Conservation (phyloP, 2,329 filamentous ascomycete species). For the Celoporthe dispersa region DNA sequence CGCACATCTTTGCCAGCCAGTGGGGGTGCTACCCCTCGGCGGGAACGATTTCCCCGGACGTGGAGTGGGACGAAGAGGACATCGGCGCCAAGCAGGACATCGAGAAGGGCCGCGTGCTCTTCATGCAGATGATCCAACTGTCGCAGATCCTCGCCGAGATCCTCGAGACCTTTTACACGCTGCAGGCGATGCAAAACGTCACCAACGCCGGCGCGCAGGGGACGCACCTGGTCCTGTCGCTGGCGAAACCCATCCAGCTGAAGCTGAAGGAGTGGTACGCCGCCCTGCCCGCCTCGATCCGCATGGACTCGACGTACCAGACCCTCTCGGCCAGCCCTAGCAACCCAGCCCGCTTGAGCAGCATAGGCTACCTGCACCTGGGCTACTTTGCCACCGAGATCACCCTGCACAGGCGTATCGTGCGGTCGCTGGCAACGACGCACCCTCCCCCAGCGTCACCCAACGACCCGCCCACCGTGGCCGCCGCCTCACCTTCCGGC, state of each 20-base stretch:
- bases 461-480: conserved; percentile 32
- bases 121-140: conserved; percentile 75
- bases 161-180: conserved; percentile 81
- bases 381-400: conserved; percentile 95
- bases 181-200: conserved; percentile 74
- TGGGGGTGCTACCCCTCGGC: conserved; percentile 75
- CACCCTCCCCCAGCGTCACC: conserved; percentile 35
- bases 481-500: conserved; percentile 23
- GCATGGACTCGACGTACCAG: conserved; percentile 67
- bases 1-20: conserved; percentile 69
- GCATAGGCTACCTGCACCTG: conserved; percentile 80
- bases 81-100: conserved; percentile 66
- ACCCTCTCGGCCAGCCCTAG: conserved; percentile 41
- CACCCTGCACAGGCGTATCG: conserved; percentile 87
- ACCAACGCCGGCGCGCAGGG: conserved; percentile 69
- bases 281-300: conserved; percentile 63
- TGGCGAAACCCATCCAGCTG: conserved; percentile 81
- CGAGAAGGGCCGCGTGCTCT: conserved; percentile 70
- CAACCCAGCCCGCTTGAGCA: conserved; percentile 55
- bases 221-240: conserved; percentile 72
- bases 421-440: conserved; percentile 71
- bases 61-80: conserved; percentile 67
- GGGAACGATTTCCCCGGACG: conserved; percentile 74
- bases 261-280: conserved; percentile 84
- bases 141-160: conserved; percentile 79